These are phyloP conservation scores for Trichoderma polysporum DNA, from an alignment of 2,329 filamentous ascomycete genomes.

Conservation along the genomic window DNA sequence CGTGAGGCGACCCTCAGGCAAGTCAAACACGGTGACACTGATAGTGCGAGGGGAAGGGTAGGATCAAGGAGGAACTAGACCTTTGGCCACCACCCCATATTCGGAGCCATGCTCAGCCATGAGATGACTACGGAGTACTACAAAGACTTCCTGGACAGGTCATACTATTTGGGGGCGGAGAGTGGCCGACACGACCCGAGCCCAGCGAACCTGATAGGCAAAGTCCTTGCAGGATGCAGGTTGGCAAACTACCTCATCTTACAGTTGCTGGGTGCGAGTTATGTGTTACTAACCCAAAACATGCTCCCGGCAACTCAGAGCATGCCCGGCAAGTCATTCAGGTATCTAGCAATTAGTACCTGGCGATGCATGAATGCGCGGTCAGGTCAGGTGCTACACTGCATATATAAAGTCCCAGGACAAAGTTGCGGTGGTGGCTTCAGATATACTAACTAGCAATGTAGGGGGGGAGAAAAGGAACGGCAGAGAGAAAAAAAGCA, in stretches of 20 bases:
- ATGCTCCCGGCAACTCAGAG: background rate
- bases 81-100: background rate
- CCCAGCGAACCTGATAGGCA: constrained; percentile 23
- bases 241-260: background rate
- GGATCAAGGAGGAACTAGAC: background rate
- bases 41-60: background rate
- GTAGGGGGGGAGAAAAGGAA: background rate
- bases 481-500: background rate
- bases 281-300: background rate
- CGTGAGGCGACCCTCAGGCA: background rate
- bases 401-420: constrained; percentile 8
- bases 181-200: background rate
- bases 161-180: constrained; percentile 5
- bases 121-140: background rate
- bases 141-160: background rate
- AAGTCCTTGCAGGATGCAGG: background rate
- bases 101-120: background rate
- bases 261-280: background rate
- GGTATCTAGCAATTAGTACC: background rate
- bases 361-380: constrained; percentile 47
- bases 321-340: background rate
- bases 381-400: constrained; percentile 35
- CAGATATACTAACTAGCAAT: background rate
- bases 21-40: background rate
- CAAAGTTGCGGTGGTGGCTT: background rate